A percentile compares a stretch with the other conserved stretches of the same genome.
phyloP scores from a whole-genome alignment of 140 eudicot genomes.

The Ambrosia hybrid region DNA sequence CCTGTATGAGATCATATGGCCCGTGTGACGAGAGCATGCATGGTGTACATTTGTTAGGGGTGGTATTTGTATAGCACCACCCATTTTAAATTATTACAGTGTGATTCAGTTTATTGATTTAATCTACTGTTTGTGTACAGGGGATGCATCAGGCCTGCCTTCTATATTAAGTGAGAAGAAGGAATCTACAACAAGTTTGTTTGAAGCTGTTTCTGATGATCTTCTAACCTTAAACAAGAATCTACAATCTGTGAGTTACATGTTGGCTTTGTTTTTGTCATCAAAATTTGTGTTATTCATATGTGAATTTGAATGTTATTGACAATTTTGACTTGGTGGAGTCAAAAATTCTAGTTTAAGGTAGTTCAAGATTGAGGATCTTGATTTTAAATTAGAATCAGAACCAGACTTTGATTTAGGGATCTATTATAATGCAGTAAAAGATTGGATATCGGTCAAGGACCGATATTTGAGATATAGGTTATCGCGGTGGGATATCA shows the following conservation, averaged over 20 bases:
- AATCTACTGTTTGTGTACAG: constrained; percentile 24
- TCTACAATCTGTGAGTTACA: constrained; percentile 63
- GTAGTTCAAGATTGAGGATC: too few relatives aligned
- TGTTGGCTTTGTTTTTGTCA: neutral
- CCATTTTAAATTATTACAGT: too few relatives aligned
- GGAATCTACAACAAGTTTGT: constrained; percentile 49
- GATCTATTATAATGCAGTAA: neutral
- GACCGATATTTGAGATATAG: too few relatives aligned
- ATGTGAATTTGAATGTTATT: neutral
- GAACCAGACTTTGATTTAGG: constrained; percentile 9
- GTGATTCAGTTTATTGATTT: constrained; percentile 3
- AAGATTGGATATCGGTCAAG: too few relatives aligned
- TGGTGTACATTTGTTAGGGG: neutral
- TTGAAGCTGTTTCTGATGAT: constrained; percentile 79
- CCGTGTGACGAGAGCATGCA: too few relatives aligned
- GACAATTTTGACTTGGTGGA: constrained; percentile 4
- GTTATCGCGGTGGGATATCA: too few relatives aligned
- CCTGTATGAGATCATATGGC: too few relatives aligned
- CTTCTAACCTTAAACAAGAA: constrained; percentile 73
- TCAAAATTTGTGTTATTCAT: constrained; percentile 4
- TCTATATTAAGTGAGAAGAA: constrained; percentile 48
- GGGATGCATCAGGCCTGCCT: constrained; percentile 44
- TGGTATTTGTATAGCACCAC: neutral
- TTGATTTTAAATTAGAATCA: neutral
- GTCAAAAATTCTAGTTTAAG: constrained; percentile 13